Percentiles rank a stretch among this genome's conserved stretches.
Evolutionary conservation across 495 filamentous ascomycete genomes (phyloP).

Genomic region (Neurospora sp.): DNA sequence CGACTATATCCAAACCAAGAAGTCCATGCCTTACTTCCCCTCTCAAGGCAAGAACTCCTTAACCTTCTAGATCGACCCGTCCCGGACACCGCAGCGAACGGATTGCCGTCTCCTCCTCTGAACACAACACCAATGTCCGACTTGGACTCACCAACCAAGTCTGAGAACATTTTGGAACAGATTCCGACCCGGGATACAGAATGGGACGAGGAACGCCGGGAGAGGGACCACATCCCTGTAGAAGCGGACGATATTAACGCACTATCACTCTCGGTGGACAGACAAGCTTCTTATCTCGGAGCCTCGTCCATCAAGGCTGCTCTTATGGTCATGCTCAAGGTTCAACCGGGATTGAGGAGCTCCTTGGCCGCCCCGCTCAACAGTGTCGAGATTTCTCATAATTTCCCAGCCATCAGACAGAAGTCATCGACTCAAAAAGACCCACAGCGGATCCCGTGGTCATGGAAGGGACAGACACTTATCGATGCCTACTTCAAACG

Average conservation of each 20-base stretch:
- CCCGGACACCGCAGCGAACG: conserved; percentile 28
- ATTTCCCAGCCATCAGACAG: conserved; percentile 39
- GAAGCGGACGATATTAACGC: conserved; percentile 79
- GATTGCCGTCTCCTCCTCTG: conserved; percentile 33
- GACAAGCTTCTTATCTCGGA: conserved; percentile 67
- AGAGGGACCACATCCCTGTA: conserved; percentile 48
- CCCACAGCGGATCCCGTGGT: conserved; percentile 45
- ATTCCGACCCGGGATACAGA: conserved; percentile 44
- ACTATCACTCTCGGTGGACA: conserved; percentile 60
- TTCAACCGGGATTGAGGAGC: conserved; percentile 52
- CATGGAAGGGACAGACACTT: conserved; percentile 50
- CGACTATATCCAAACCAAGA: conserved; percentile 45
- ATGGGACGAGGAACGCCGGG: conserved; percentile 48
- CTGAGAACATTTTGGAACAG: conserved; percentile 44
- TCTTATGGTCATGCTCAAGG: conserved; percentile 70
- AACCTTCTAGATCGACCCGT: conserved; percentile 36
- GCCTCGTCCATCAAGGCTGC: conserved; percentile 76
- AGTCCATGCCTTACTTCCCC: conserved; percentile 37
- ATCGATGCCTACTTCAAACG: conserved; percentile 72
- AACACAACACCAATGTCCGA: conserved; percentile 33
- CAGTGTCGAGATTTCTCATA: conserved; percentile 37
- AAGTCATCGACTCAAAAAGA: conserved; percentile 35
- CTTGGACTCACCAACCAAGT: conserved; percentile 34
- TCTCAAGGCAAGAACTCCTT: conserved; percentile 44
- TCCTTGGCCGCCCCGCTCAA: conserved; percentile 45